Evolutionary conservation across 2,329 filamentous ascomycete genomes (phyloP).

Genomic region (Dissoconium aciculare): DNA sequence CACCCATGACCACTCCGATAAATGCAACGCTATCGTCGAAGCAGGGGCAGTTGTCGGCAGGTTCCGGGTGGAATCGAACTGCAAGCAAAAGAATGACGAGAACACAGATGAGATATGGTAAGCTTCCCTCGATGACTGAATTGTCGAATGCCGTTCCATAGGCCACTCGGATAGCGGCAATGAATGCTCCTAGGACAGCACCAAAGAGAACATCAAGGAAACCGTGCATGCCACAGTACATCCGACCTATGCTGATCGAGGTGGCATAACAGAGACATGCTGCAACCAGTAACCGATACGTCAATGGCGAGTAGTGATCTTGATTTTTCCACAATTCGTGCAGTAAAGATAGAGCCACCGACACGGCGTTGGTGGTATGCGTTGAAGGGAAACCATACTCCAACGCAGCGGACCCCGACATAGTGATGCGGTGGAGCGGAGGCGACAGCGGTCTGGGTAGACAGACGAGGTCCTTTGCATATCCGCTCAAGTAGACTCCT

Average conservation of each 20-base stretch:
- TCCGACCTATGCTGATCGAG: slow-evolving; percentile 77
- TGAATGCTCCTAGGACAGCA: slow-evolving; percentile 55
- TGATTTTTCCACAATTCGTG: slow-evolving; percentile 52
- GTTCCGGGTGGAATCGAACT: slow-evolving; percentile 67
- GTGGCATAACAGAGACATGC: slow-evolving; percentile 70
- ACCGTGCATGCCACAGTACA: slow-evolving; percentile 98
- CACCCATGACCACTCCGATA: slow-evolving; percentile 73
- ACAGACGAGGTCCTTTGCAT: slow-evolving; percentile 86
- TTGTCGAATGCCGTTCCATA: slow-evolving; percentile 48
- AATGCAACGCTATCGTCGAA: slow-evolving; percentile 95
- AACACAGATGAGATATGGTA: slow-evolving; percentile 48
- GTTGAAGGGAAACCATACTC: slow-evolving; percentile 97
- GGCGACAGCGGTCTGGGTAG: slow-evolving; percentile 83
- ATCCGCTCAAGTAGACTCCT: slow-evolving; percentile 59
- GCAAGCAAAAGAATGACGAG: slow-evolving; percentile 53
- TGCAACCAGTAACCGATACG: slow-evolving; percentile 26
- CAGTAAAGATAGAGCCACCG: slow-evolving; percentile 74
- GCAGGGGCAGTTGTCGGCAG: slow-evolving; percentile 90
- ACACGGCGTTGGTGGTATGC: slow-evolving; percentile 92
- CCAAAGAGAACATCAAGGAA: slow-evolving; percentile 83
- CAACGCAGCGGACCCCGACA: slow-evolving; percentile 87
- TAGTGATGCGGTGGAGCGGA: slow-evolving; percentile 83
- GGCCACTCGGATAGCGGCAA: slow-evolving; percentile 41
- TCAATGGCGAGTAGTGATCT: slow-evolving; percentile 41
- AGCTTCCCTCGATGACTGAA: slow-evolving; percentile 52